These are phyloP conservation scores for Xylaria intraflava DNA, from an alignment of 495 filamentous ascomycete species.

Conservation along the genomic window DNA sequence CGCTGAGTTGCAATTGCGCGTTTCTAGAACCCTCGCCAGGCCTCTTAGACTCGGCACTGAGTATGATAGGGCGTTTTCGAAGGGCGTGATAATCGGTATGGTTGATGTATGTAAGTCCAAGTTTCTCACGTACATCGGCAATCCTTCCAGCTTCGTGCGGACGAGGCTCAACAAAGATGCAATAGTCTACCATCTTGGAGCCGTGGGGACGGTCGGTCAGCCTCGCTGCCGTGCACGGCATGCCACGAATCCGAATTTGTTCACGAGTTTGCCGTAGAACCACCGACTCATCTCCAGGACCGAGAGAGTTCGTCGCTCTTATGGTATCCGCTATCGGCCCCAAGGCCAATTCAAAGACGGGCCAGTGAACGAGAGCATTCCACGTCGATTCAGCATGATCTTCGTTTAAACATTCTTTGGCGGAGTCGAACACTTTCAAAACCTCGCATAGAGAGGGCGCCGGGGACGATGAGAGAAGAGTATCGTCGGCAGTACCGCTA, in stretches of 20 bases:
- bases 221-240: not conserved
- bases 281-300: not conserved
- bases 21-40: not conserved
- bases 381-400: not conserved
- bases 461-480: not conserved
- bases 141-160: not conserved
- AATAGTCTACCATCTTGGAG: not conserved
- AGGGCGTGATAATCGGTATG: not conserved
- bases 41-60: conserved; percentile 4
- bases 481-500: not conserved
- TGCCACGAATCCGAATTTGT: not conserved
- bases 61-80: not conserved
- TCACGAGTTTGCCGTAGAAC: not conserved
- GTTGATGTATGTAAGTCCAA: not conserved
- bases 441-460: not conserved
- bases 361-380: not conserved
- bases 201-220: not conserved
- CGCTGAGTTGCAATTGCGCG: conserved; percentile 1
- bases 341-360: not conserved
- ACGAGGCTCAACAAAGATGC: not conserved
- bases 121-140: not conserved
- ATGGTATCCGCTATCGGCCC: not conserved
- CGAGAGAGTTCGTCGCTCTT: not conserved
- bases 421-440: not conserved
- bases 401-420: not conserved